Base-by-base conservation (phyloP, 2,329 filamentous ascomycete genomes). In the Trichoderma gracile region DNA sequence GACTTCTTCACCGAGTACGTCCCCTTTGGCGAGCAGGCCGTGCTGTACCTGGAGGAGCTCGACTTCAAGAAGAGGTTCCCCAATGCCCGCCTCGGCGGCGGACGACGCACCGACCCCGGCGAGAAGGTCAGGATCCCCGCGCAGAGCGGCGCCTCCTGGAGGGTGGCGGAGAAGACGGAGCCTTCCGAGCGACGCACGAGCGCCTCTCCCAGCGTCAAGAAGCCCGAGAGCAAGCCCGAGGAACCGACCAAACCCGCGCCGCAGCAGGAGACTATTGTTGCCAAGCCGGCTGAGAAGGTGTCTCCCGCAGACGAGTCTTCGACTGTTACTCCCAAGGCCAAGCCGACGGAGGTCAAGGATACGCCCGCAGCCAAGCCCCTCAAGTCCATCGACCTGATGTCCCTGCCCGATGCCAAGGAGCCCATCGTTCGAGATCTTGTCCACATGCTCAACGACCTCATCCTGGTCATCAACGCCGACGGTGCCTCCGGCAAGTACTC, bases 1-100 rank as follows among this genome's bases (percentile, higher is more conserved):
- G 95, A 99, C 78, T 95, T 97, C 82, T 99, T 99, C 80, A 98
- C 93, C 72, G 93, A 97, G 79, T 99, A 94, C 77, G 80, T 99
- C 19, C 95, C 95, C 23, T 97, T 91, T 70, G 95, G 93, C 72
- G 95, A 99, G 79, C 92, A 97, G 75, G 90, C 90, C 19, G 94
- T 99, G 52, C 86, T 96, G 27, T 98, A 96, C 80, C 89, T 99
- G 59, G 95, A 99, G 79, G 95, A 99, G 80, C 86, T 90, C 70
- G 93, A 97, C 73, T 97, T 97, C 81, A 87, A 90, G 75, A 93
- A 90, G 78, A 88, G 91, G 65, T 97, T 97, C 81, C 85, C 79
- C 70, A 80, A 78, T 73, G 80, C 78, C 69, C 64, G 77, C 45
- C 71, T 72, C 53, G 77, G 77, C 65, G 77, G 82, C 67, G 84